Base-by-base conservation (phyloP, 257 asterid genomes). In the Osmanthus fragrans region DNA sequence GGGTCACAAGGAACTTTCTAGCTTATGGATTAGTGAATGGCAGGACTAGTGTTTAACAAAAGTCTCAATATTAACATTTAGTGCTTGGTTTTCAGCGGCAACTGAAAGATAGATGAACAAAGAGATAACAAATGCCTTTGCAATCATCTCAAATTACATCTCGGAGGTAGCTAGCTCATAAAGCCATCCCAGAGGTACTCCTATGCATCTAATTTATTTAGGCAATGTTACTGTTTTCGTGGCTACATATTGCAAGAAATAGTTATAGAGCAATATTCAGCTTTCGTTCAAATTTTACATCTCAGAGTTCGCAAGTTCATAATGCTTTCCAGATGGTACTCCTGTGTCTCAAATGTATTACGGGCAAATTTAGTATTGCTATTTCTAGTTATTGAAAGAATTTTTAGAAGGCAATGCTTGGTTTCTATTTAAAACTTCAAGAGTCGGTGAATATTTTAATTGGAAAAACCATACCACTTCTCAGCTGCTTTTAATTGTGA, bases 51-150 rank as follows among this genome's bases (percentile, higher is more conserved):
- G 21, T 15, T 51, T 51, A 18, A 51, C 16, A 42, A 9, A 42
- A 42, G 51, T 42, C 51, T 12, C 0, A 0, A 4, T 42, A 13
- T 76, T 74, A 45, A 70, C 56, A 6, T 60, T 75, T 36, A 60
- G 63, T 60, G 4, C 5, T 81, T 73, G 68, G 73, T 81, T 40
- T 80, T 82, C 91, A 90, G 97, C 94, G 97, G 71, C 94, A 87
- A 87, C 82, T 90, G 86, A 92, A 87, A 82, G 94, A 90, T 77
- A 84, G 97, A 86, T 92, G 88, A 90, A 64, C 64, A 25, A 63
- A 60, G 77, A 69, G 76, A 58, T 64, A 68, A 75, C 75, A 84
- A 71, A 76, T 72, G 51, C 19, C 73, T 73, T 66, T 4, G 73
- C 58, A 42, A 73, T 72, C 45, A 39, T 66, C 63, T 69, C 75